phyloP scores from a whole-genome alignment of 192 early-diverging fungal species.

The Coemansia sp. region DNA sequence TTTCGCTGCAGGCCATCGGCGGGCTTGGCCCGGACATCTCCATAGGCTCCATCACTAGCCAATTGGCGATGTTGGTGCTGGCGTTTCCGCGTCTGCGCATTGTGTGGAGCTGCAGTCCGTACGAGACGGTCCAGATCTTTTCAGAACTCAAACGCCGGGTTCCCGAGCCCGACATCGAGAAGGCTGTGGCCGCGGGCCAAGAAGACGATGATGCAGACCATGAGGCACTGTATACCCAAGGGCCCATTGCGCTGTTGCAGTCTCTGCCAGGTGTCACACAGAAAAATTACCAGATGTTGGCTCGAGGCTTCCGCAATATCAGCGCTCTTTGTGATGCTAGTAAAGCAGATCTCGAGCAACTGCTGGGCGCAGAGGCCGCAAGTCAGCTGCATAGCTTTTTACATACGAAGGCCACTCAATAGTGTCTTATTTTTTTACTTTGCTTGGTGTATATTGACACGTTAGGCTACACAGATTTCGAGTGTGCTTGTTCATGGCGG shows the following conservation, averaged over 20 bases:
- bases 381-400: slow-evolving; percentile 68
- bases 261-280: slow-evolving; percentile 82
- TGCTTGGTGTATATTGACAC: background rate
- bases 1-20: slow-evolving; percentile 64
- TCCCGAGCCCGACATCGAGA: slow-evolving; percentile 70
- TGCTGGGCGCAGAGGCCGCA: slow-evolving; percentile 68
- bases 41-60: slow-evolving; percentile 64
- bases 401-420: slow-evolving; percentile 18
- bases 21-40: slow-evolving; percentile 56
- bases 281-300: slow-evolving; percentile 76
- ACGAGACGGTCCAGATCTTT: slow-evolving; percentile 86
- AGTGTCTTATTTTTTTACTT: background rate
- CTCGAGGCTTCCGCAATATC: slow-evolving; percentile 64
- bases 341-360: slow-evolving; percentile 39
- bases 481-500: background rate
- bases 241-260: slow-evolving; percentile 78
- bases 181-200: slow-evolving; percentile 69
- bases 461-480: background rate
- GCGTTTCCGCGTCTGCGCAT: slow-evolving; percentile 81
- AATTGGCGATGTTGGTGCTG: slow-evolving; percentile 72
- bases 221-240: slow-evolving; percentile 65
- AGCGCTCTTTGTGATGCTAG: slow-evolving; percentile 60
- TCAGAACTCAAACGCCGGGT: slow-evolving; percentile 81
- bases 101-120: slow-evolving; percentile 84
- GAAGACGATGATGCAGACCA: slow-evolving; percentile 59